Evolutionary conservation across 371 early-diverging fungal species (phyloP).

Genomic region (Actinomortierella wolfii): DNA sequence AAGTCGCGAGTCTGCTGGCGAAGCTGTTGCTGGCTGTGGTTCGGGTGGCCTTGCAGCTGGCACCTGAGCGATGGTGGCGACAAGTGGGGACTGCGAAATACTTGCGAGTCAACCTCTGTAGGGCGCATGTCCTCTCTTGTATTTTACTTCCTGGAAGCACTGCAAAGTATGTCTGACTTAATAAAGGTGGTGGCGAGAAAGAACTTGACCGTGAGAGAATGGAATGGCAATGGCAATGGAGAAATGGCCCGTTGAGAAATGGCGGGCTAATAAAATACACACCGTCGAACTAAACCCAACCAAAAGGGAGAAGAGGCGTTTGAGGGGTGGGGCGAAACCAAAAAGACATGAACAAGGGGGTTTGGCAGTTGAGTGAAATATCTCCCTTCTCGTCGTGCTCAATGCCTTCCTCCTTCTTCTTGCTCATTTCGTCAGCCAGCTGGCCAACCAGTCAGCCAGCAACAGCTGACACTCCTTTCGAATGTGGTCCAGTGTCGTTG

Average conservation of each 20-base stretch:
- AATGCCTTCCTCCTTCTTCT: background rate
- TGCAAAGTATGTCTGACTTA: too few species aligned
- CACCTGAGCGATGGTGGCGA: too few species aligned
- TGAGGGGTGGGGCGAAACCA: constrained; percentile 1
- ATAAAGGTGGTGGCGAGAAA: background rate
- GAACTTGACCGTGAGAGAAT: background rate
- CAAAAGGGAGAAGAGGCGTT: too few species aligned
- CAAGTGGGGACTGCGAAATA: too few species aligned
- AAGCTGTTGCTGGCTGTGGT: too few species aligned
- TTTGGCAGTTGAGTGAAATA: background rate
- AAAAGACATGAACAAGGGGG: background rate
- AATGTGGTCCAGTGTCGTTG: background rate
- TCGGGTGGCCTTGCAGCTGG: too few species aligned
- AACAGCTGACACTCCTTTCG: too few species aligned
- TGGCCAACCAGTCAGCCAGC: background rate
- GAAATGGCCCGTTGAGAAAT: constrained; percentile 4
- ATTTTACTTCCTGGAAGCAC: too few species aligned
- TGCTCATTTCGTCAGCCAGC: background rate
- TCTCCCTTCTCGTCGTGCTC: background rate
- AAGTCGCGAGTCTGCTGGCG: background rate
- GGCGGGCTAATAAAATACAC: constrained; percentile 16
- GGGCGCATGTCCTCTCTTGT: too few species aligned
- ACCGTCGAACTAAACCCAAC: too few species aligned
- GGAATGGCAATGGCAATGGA: background rate
- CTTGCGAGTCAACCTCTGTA: too few species aligned